Evolutionary conservation across 192 early-diverging fungal genomes (phyloP).

Genomic region (Backusella parvicylindrica): DNA sequence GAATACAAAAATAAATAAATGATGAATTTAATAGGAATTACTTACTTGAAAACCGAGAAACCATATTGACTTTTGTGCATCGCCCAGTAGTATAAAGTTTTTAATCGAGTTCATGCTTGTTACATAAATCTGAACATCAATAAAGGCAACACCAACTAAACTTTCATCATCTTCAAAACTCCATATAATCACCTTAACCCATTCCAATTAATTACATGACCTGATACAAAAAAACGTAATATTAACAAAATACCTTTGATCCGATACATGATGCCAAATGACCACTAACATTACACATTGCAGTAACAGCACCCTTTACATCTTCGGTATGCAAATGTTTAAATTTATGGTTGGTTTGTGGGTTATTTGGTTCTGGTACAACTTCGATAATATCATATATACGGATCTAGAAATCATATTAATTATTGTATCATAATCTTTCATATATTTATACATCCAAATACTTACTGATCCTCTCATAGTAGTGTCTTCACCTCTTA

Average conservation of each 20-base stretch:
- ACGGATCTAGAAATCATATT: no score
- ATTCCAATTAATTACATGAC: neutral
- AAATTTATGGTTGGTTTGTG: conserved; percentile 90
- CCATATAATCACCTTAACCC: conserved; percentile 70
- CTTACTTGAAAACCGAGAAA: conserved; percentile 88
- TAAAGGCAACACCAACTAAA: conserved; percentile 88
- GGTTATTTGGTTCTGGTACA: conserved; percentile 91
- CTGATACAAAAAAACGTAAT: neutral
- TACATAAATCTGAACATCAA: conserved; percentile 92
- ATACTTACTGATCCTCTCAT: conserved; percentile 75
- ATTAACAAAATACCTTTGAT: conserved; percentile 58
- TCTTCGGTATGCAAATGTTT: conserved; percentile 82
- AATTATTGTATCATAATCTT: no score
- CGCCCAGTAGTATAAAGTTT: conserved; percentile 84
- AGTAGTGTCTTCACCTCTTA: conserved; percentile 89
- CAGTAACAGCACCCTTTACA: conserved; percentile 83
- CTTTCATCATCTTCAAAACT: conserved; percentile 78
- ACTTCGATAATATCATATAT: conserved; percentile 96
- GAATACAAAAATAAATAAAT: neutral
- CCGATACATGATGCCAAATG: conserved; percentile 86
- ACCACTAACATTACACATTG: conserved; percentile 81
- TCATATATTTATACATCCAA: no score
- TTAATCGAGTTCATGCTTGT: conserved; percentile 78
- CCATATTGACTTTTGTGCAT: conserved; percentile 83
- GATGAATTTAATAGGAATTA: neutral